Percentiles rank a stretch among this genome's conserved stretches.
Conservation (phyloP, 495 filamentous ascomycete genomes). For the Annulohypoxylon maeteangense region DNA sequence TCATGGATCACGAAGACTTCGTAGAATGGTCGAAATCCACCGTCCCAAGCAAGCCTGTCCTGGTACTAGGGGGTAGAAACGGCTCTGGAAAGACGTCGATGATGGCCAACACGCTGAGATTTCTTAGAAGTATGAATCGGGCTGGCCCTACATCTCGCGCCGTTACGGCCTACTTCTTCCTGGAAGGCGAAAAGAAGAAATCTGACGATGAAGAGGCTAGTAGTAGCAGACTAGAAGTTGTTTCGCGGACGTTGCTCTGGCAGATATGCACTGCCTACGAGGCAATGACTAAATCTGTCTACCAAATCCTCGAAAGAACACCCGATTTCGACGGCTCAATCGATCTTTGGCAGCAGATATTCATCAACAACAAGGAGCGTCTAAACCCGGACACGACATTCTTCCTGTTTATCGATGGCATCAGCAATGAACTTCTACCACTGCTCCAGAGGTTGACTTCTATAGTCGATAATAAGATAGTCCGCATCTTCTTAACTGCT, state of each 20-base stretch:
- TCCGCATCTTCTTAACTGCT: slow-evolving; percentile 43
- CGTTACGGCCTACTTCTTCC: slow-evolving; percentile 52
- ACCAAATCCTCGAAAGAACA: slow-evolving; percentile 45
- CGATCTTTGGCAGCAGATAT: slow-evolving; percentile 47
- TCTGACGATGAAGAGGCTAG: slow-evolving; percentile 38
- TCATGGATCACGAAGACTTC: slow-evolving; percentile 44
- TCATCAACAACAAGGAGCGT: slow-evolving; percentile 50
- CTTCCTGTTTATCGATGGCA: slow-evolving; percentile 51
- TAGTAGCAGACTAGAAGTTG: slow-evolving; percentile 30
- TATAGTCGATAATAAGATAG: slow-evolving; percentile 25
- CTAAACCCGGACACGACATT: slow-evolving; percentile 50
- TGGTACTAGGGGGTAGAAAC: slow-evolving; percentile 49
- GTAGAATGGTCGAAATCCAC: slow-evolving; percentile 45
- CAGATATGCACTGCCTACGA: slow-evolving; percentile 52
- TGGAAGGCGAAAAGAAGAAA: slow-evolving; percentile 53
- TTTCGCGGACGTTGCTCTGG: slow-evolving; percentile 51
- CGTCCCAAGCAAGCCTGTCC: slow-evolving; percentile 34
- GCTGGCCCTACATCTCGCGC: slow-evolving; percentile 46
- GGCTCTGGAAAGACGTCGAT: slow-evolving; percentile 54
- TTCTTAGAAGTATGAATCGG: slow-evolving; percentile 45
- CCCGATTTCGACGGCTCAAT: slow-evolving; percentile 46
- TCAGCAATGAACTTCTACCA: slow-evolving; percentile 43
- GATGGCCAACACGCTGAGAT: slow-evolving; percentile 51
- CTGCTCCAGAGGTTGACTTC: slow-evolving; percentile 46
- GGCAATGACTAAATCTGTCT: slow-evolving; percentile 52